These are phyloP conservation scores for Gnomoniopsis smithogilvyi DNA, from an alignment of 2,329 filamentous ascomycete genomes.

Conservation along the genomic window DNA sequence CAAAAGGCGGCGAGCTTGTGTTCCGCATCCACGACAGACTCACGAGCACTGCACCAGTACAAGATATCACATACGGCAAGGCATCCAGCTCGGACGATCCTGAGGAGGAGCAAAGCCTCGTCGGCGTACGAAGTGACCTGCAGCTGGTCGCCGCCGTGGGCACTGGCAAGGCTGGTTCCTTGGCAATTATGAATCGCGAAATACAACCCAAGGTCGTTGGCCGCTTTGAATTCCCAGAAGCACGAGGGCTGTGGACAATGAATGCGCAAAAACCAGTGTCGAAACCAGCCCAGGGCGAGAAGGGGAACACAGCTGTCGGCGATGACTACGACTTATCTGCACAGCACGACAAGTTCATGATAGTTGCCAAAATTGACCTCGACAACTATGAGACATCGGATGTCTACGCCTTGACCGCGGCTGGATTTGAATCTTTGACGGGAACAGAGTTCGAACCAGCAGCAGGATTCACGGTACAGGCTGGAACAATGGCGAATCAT, in stretches of 20 bases:
- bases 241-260: conserved; percentile 78
- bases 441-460: conserved; percentile 91
- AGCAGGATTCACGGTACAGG: conserved; percentile 81
- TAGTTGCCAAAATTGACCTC: conserved; percentile 69
- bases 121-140: conserved; percentile 52
- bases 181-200: conserved; percentile 75
- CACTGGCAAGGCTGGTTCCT: conserved; percentile 60
- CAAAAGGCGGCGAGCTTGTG: conserved; percentile 60
- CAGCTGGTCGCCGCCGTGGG: conserved; percentile 62
- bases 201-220: conserved; percentile 72
- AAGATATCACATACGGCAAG: conserved; percentile 68
- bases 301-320: conserved; percentile 45
- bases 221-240: conserved; percentile 68
- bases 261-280: conserved; percentile 64
- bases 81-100: conserved; percentile 40
- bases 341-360: conserved; percentile 75
- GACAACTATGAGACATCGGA: conserved; percentile 74
- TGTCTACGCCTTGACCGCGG: conserved; percentile 71
- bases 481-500: conserved; percentile 76
- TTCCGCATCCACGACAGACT: conserved; percentile 78
- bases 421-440: conserved; percentile 69
- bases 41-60: conserved; percentile 75
- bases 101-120: conserved; percentile 40
- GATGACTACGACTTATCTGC: conserved; percentile 57
- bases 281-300: conserved; percentile 52